These are phyloP conservation scores for Prunus campanulata DNA, from an alignment of 306 rosid genomes.

Conservation along the genomic window DNA sequence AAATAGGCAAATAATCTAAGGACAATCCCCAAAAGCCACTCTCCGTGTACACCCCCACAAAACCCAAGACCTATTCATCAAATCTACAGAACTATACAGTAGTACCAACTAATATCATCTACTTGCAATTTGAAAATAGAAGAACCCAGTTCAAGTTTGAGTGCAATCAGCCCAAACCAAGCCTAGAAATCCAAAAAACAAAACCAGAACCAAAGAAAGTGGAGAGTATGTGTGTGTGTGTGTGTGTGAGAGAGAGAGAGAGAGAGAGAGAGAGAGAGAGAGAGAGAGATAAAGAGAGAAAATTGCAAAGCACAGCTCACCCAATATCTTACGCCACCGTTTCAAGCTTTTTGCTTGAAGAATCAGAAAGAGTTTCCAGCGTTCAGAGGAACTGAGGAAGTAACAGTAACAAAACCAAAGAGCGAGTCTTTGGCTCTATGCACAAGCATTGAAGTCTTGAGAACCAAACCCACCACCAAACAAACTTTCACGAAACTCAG, in stretches of 20 bases:
- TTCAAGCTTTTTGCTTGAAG: constrained; percentile 13
- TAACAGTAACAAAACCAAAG: constrained; percentile 29
- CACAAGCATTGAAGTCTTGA: constrained; percentile 20
- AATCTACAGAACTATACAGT: constrained; percentile 22
- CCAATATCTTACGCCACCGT: constrained; percentile 25
- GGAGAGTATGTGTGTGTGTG: neutral
- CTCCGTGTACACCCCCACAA: constrained; percentile 71
- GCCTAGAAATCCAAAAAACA: constrained; percentile 24
- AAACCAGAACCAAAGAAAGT: neutral
- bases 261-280: constrained; percentile 1
- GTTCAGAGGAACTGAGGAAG: constrained; percentile 18
- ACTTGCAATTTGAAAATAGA: constrained; percentile 10
- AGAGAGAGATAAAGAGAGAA: neutral
- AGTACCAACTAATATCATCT: constrained; percentile 23
- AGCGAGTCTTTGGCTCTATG: constrained; percentile 16
- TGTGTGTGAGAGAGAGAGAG: too few relatives aligned
- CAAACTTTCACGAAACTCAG: constrained; percentile 25
- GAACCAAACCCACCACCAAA: constrained; percentile 30
- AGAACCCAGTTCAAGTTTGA: constrained; percentile 22
- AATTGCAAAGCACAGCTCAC: constrained; percentile 19
- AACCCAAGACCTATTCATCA: constrained; percentile 53
- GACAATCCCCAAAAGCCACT: constrained; percentile 70
- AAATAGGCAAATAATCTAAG: constrained; percentile 39
- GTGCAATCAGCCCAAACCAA: constrained; percentile 22
- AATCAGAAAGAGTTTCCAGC: constrained; percentile 11